Conservation (phyloP, 2,329 filamentous ascomycete genomes). For the Botrytis elliptica region DNA sequence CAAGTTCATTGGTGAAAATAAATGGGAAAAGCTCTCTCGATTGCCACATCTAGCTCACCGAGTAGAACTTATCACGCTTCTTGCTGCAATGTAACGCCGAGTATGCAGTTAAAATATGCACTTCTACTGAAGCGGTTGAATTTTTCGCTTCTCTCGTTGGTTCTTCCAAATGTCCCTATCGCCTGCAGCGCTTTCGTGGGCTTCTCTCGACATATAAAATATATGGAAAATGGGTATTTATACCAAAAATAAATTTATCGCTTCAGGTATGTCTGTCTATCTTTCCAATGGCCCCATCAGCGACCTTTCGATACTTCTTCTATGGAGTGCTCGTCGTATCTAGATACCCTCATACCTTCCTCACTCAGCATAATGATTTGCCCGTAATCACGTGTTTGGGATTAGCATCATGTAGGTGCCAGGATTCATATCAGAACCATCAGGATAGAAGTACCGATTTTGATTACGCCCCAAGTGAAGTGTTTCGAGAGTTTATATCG, state of each 20-base stretch:
- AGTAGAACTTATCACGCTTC: conserved; percentile 21
- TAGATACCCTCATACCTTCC: conserved; percentile 1
- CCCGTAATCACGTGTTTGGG: neutral
- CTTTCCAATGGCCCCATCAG: neutral
- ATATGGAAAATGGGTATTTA: neutral
- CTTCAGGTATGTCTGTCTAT: neutral
- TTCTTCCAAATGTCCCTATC: neutral
- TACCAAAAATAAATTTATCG: neutral
- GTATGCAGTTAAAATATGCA: conserved; percentile 14
- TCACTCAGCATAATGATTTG: neutral
- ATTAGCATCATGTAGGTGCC: conserved; percentile 2
- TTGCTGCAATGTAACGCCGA: conserved; percentile 19
- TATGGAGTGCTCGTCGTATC: neutral
- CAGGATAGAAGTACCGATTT: neutral
- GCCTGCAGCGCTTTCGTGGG: conserved; percentile 18
- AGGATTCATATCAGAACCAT: neutral
- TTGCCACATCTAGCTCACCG: conserved; percentile 9
- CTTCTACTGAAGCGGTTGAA: conserved; percentile 1
- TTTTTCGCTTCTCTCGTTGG: conserved; percentile 1
- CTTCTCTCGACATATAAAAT: conserved; percentile 12
- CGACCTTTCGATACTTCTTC: neutral
- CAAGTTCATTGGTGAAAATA: conserved; percentile 7
- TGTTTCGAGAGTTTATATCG: neutral
- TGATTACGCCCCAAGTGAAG: conserved; percentile 2
- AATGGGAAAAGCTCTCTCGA: neutral